Percentiles rank a stretch among this genome's conserved stretches.
Evolutionary conservation across 306 rosid species (phyloP).

Genomic region (Delonix regia): DNA sequence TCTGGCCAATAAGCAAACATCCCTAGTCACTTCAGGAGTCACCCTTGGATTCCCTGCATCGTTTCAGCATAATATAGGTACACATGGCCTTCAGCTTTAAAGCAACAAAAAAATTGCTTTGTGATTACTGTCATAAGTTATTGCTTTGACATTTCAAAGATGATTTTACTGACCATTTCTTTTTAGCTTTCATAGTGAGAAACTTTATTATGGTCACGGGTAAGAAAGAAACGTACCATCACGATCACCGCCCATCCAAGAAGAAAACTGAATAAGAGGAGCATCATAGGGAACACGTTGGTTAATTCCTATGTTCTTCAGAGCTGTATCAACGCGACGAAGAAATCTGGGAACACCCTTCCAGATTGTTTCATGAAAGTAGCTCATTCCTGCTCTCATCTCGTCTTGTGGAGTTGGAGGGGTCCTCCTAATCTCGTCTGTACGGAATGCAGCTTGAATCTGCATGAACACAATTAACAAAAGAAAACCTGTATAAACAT

Average conservation of each 20-base stretch:
- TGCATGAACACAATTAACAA: slow-evolving; percentile 35
- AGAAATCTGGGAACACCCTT: slow-evolving; percentile 85
- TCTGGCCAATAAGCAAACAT: slow-evolving; percentile 85
- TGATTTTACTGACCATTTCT: no score
- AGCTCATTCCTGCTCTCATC: slow-evolving; percentile 97
- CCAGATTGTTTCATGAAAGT: slow-evolving; percentile 93
- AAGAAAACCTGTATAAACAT: background rate
- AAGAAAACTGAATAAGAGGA: slow-evolving; percentile 84
- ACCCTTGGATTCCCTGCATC: slow-evolving; percentile 87
- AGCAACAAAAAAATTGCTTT: background rate
- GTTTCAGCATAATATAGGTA: background rate
- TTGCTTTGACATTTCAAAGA: no score
- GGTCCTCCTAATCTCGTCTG: slow-evolving; percentile 85
- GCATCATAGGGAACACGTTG: slow-evolving; percentile 89
- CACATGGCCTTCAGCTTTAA: background rate
- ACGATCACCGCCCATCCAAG: slow-evolving; percentile 99
- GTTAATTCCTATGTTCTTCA: slow-evolving; percentile 76
- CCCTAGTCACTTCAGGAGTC: slow-evolving; percentile 89
- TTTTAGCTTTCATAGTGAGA: no score
- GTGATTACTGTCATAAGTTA: background rate
- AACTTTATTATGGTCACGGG: background rate
- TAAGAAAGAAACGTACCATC: slow-evolving; percentile 67
- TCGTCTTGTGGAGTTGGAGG: slow-evolving; percentile 97
- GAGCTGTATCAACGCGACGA: slow-evolving; percentile 87
- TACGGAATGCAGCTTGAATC: slow-evolving; percentile 96